Evolutionary conservation across 148 eudicot genomes (phyloP), one percentile per base, ranked within the genome.

Genomic region (Rhododendron simsii): DNA sequence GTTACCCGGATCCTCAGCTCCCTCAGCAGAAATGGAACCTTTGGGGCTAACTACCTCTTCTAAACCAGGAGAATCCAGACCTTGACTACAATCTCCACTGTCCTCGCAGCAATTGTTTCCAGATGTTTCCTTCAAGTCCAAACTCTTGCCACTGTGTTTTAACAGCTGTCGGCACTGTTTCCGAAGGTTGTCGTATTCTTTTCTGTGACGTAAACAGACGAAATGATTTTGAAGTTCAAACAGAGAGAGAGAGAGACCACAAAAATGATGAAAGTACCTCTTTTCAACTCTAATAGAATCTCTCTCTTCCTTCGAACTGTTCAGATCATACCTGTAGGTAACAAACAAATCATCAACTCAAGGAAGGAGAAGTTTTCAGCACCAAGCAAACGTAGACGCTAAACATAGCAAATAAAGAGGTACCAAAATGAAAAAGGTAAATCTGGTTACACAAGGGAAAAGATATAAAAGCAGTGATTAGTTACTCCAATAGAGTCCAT

Each of bases 231-330:
- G 20, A 81, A 30, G 44, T 44, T 21, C 13, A 21, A 21, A 59
- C 4, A 57, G 26, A 20, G 20, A 11, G 21, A 28, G 50, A 53
- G 71, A 81, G 20, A 51, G 55, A 71, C 30, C 55, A 53, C 21
- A 67, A 37, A 78, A 20, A 67, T 37, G 18, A 20, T 41, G 48
- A 61, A 44, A 47, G 18, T 90, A 92, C 94, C 94, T 91, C 86
- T 87, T 91, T 71, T 84, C 83, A 30, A 65, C 81, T 91, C 83
- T 87, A 11, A 88, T 80, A 14, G 84, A 14, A 76, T 85, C 89
- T 61, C 95, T 91, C 80, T 91, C 94, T 76, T 91, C 91, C 65
- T 89, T 88, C 7, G 94, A 85, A 65, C 94, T 93, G 53, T 84
- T 87, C 85, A 93, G 55, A 35, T 92, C 93, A 85, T 92, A 93